phyloP scores from a whole-genome alignment of 1,284 basidiomycete species.

The Ganoderma lucidum region DNA sequence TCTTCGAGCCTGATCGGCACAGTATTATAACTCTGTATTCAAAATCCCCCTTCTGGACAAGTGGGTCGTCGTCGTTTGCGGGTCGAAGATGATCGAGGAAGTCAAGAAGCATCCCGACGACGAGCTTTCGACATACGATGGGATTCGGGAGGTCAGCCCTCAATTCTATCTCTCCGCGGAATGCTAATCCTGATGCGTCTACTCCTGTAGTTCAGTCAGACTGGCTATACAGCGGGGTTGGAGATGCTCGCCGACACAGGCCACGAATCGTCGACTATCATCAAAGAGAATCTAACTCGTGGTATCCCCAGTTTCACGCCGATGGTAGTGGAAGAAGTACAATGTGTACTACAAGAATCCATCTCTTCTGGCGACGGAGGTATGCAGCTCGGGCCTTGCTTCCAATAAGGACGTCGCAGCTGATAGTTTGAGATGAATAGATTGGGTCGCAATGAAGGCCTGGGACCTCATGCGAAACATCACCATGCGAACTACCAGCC shows the following conservation, averaged over 20 bases:
- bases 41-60: conserved; percentile 41
- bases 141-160: conserved; percentile 15
- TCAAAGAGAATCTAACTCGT: conserved; percentile 41
- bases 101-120: conserved; percentile 44
- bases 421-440: too few relatives aligned
- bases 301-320: conserved; percentile 37
- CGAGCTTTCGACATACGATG: conserved; percentile 41
- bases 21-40: conserved; percentile 41
- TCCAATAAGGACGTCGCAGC: conserved; percentile 18
- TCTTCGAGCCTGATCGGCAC: neutral
- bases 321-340: conserved; percentile 44
- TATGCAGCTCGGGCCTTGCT: too few relatives aligned
- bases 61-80: conserved; percentile 45
- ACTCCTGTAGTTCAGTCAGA: conserved; percentile 17
- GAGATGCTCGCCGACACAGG: conserved; percentile 38
- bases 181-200: neutral
- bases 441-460: too few relatives aligned
- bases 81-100: conserved; percentile 44
- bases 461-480: conserved; percentile 17
- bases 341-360: conserved; percentile 37
- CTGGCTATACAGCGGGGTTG: conserved; percentile 39
- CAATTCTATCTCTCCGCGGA: too few relatives aligned
- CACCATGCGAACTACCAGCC: conserved; percentile 33
- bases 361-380: conserved; percentile 33
- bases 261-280: conserved; percentile 32